Conservation (phyloP, 2,329 filamentous ascomycete species). For the Pyrenochaeta sp. region DNA sequence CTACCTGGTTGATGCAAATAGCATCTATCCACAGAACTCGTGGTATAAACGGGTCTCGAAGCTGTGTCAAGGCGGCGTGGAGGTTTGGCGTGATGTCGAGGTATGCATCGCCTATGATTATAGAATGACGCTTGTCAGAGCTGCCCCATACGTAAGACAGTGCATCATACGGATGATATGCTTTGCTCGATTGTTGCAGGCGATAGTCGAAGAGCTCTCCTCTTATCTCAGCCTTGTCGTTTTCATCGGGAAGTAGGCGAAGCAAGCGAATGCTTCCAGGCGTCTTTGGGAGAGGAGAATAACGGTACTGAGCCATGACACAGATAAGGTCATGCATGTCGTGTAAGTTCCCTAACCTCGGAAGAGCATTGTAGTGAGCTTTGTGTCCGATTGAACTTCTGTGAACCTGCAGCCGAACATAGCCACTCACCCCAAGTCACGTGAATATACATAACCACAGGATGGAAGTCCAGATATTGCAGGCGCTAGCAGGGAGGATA, state of each 20-base stretch:
- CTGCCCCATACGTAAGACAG: constrained; percentile 18
- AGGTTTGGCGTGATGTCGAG: background rate
- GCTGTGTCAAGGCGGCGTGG: constrained; percentile 8
- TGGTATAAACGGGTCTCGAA: constrained; percentile 8
- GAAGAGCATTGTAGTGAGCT: too few species aligned
- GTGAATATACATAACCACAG: too few species aligned
- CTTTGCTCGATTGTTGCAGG: background rate
- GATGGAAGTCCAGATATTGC: too few species aligned
- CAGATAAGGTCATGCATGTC: background rate
- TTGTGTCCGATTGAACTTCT: too few species aligned
- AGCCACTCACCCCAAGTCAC: too few species aligned
- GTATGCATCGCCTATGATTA: constrained; percentile 6
- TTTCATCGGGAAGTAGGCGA: background rate
- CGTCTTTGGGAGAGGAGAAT: background rate
- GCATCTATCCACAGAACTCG: constrained; percentile 19
- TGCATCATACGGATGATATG: constrained; percentile 11
- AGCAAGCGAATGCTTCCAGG: background rate
- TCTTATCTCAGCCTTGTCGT: background rate
- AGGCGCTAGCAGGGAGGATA: too few species aligned
- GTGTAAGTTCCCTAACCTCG: too few species aligned
- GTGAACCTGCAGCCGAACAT: too few species aligned
- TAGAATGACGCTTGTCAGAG: background rate
- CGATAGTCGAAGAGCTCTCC: background rate
- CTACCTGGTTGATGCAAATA: constrained; percentile 19
- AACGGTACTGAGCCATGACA: background rate